Percentiles rank a stretch among this genome's conserved stretches.
These are phyloP conservation scores for Mayamaea pseudoterrestris DNA, from an alignment of 108 stramenopile species.

Conservation along the genomic window DNA sequence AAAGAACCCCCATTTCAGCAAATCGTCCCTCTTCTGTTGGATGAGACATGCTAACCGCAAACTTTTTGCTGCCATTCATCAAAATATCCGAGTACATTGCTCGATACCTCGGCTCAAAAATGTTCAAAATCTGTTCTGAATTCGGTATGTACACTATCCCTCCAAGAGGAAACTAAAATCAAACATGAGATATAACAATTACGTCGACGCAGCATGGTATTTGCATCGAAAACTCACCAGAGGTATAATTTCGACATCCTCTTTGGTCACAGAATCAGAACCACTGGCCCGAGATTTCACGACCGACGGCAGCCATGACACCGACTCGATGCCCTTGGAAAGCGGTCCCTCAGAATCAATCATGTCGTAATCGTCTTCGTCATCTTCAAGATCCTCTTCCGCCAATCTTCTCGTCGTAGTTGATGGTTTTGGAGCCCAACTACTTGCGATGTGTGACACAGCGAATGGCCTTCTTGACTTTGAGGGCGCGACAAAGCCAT, in stretches of 20 bases:
- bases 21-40: constrained; percentile 61
- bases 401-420: no score
- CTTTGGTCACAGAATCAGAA: not conserved
- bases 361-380: constrained; percentile 27
- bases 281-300: constrained; percentile 9
- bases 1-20: constrained; percentile 67
- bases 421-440: no score
- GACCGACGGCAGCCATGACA: constrained; percentile 70
- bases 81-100: constrained; percentile 86
- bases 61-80: constrained; percentile 77
- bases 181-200: no score
- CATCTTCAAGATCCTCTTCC: constrained; percentile 3
- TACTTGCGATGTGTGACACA: no score
- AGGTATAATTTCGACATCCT: constrained; percentile 51
- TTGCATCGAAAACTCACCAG: no score
- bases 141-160: constrained; percentile 81
- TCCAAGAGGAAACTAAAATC: constrained; percentile 83
- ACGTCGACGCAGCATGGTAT: no score
- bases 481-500: no score
- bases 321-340: constrained; percentile 55
- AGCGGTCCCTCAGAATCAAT: constrained; percentile 46
- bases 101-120: constrained; percentile 85
- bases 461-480: no score
- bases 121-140: constrained; percentile 77
- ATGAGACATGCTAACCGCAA: constrained; percentile 67